A percentile compares a stretch with the other conserved stretches of the same genome.
Conservation (phyloP, 352 stramenopile species). For the Phytophthora pisi region DNA sequence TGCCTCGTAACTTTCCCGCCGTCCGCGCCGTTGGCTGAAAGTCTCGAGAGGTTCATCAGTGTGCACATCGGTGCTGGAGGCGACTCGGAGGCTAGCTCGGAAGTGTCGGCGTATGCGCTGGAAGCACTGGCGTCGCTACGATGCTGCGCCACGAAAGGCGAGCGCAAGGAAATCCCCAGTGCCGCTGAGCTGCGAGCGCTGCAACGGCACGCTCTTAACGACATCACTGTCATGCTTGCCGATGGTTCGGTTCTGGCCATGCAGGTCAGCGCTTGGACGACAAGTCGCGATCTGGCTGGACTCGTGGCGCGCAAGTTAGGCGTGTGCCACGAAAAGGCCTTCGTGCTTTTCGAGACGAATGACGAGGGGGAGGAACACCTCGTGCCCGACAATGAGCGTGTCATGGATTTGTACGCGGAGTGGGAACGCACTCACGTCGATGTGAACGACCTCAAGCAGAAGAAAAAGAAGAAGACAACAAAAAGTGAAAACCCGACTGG, state of each 20-base stretch:
- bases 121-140: conserved; percentile 50
- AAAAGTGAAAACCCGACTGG: conserved; percentile 11
- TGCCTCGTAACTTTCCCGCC: conserved; percentile 72
- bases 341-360: conserved; percentile 67
- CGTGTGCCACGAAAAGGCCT: conserved; percentile 54
- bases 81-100: conserved; percentile 18
- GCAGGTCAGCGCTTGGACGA: conserved; percentile 69
- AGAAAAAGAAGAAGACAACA: conserved; percentile 36
- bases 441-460: conserved; percentile 45
- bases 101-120: conserved; percentile 48
- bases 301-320: conserved; percentile 44
- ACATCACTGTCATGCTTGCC: conserved; percentile 51
- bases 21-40: conserved; percentile 47
- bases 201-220: conserved; percentile 50
- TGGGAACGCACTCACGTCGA: conserved; percentile 65
- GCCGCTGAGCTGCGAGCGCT: conserved; percentile 59
- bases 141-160: conserved; percentile 40
- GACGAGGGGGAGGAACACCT: conserved; percentile 56
- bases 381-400: conserved; percentile 63
- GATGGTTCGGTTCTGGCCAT: conserved; percentile 48
- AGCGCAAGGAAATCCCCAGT: conserved; percentile 71
- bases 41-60: conserved; percentile 60
- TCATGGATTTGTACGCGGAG: conserved; percentile 76
- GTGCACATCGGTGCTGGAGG: conserved; percentile 36
- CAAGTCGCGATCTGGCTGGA: conserved; percentile 49